phyloP scores from a whole-genome alignment of 371 early-diverging fungal genomes.

The Mucor mucedo region DNA sequence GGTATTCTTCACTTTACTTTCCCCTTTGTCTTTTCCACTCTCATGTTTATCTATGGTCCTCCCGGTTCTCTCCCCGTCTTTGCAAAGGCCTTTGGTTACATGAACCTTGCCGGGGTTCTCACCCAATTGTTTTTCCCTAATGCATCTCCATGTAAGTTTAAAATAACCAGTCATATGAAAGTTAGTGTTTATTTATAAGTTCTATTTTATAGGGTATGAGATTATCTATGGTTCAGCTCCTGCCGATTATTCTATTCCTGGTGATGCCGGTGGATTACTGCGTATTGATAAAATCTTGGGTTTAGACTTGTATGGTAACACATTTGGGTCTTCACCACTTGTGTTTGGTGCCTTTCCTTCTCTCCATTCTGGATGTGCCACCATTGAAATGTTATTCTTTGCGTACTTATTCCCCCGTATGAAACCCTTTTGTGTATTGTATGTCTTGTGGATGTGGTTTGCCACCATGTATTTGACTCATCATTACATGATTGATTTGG shows the following conservation, averaged over 20 bases:
- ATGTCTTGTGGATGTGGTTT: conserved; percentile 79
- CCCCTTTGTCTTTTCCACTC: conserved; percentile 58
- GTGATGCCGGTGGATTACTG: conserved; percentile 73
- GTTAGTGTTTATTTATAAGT: background rate
- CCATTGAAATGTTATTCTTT: conserved; percentile 67
- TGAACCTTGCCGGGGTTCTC: conserved; percentile 72
- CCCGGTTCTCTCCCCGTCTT: conserved; percentile 60
- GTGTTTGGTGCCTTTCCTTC: conserved; percentile 83
- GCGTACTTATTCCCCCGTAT: conserved; percentile 54
- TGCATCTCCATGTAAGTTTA: conserved; percentile 77
- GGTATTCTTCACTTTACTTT: conserved; percentile 74
- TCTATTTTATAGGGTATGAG: conserved; percentile 60
- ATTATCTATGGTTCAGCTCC: conserved; percentile 62
- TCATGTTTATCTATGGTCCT: conserved; percentile 59
- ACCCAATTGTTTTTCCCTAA: conserved; percentile 73
- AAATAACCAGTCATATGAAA: background rate
- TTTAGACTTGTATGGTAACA: conserved; percentile 64
- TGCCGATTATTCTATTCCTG: conserved; percentile 73
- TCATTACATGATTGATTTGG: conserved; percentile 76
- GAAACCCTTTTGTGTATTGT: conserved; percentile 52
- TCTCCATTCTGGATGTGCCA: conserved; percentile 76
- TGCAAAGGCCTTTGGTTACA: conserved; percentile 68
- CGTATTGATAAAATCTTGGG: conserved; percentile 74
- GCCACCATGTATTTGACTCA: conserved; percentile 79
- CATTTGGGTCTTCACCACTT: conserved; percentile 75